Conservation (phyloP, 805 yeast species). For the Zygotorulaspora chibaensis region DNA sequence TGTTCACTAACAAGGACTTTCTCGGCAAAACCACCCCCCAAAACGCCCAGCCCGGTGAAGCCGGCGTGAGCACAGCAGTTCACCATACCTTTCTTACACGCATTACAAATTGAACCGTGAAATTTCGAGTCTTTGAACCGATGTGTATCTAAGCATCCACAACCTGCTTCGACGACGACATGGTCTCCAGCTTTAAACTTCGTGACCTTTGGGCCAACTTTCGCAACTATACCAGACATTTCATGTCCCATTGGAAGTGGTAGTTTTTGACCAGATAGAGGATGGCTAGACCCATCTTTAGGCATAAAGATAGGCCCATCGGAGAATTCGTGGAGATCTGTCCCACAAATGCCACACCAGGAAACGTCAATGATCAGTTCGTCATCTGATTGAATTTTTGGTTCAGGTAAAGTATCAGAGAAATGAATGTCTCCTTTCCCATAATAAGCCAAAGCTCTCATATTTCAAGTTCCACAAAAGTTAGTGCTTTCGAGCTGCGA, state of each 20-base stretch:
- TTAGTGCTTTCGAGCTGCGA: too few relatives aligned
- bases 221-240: conserved; percentile 43
- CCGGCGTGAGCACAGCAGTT: conserved; percentile 50
- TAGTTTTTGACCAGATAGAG: conserved; percentile 38
- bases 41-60: conserved; percentile 53
- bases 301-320: conserved; percentile 58
- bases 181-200: conserved; percentile 49
- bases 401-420: conserved; percentile 35
- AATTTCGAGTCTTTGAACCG: conserved; percentile 33
- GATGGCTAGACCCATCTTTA: conserved; percentile 35
- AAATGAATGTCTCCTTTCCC: conserved; percentile 44
- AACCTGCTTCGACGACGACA: conserved; percentile 60
- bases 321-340: conserved; percentile 52
- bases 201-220: conserved; percentile 45
- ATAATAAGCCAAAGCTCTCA: conserved; percentile 47
- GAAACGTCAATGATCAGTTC: conserved; percentile 42
- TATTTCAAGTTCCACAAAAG: conserved; percentile 10
- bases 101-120: conserved; percentile 37
- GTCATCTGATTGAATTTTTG: conserved; percentile 33
- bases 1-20: conserved; percentile 40
- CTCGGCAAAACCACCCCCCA: conserved; percentile 54
- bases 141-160: conserved; percentile 47
- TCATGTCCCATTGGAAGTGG: conserved; percentile 55
- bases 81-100: conserved; percentile 46
- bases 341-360: conserved; percentile 59